phyloP scores from a whole-genome alignment of 148 eudicot species.

The Arctostaphylos glauca region DNA sequence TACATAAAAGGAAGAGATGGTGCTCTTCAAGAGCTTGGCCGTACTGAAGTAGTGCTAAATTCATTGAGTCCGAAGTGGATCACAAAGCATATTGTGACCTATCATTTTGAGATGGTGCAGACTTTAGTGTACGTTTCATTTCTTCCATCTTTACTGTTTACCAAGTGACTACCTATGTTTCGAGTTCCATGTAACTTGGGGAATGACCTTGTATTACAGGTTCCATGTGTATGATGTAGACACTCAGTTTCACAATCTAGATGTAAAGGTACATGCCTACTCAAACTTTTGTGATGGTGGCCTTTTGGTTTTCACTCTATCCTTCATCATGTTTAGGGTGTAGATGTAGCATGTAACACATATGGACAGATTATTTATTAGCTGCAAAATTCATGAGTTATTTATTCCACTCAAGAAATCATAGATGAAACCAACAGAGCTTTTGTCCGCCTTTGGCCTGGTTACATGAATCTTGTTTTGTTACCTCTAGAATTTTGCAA shows the following conservation, averaged over 20 bases:
- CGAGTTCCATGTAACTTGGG: slow-evolving; percentile 18
- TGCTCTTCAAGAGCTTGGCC: slow-evolving; percentile 82
- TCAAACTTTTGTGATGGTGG: neutral
- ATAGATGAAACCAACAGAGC: neutral
- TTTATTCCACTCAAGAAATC: neutral
- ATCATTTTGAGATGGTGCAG: slow-evolving; percentile 91
- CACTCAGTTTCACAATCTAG: slow-evolving; percentile 70
- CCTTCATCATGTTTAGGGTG: neutral
- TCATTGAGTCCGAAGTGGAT: slow-evolving; percentile 90
- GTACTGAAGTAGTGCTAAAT: slow-evolving; percentile 88
- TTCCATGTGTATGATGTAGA: slow-evolving; percentile 91
- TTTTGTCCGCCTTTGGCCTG: neutral
- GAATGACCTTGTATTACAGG: slow-evolving; percentile 45
- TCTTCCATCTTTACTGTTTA: slow-evolving; percentile 13
- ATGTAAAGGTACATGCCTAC: slow-evolving; percentile 60
- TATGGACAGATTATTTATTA: neutral
- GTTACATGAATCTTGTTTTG: neutral
- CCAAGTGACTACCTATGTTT: neutral
- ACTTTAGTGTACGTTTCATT: slow-evolving; percentile 68
- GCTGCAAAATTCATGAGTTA: neutral
- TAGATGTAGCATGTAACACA: neutral
- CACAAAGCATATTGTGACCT: slow-evolving; percentile 53
- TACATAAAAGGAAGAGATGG: slow-evolving; percentile 85
- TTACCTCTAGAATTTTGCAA: neutral
- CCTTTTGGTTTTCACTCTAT: neutral